These are phyloP conservation scores for Misopates orontium DNA, from an alignment of 257 asterid genomes.

Conservation along the genomic window DNA sequence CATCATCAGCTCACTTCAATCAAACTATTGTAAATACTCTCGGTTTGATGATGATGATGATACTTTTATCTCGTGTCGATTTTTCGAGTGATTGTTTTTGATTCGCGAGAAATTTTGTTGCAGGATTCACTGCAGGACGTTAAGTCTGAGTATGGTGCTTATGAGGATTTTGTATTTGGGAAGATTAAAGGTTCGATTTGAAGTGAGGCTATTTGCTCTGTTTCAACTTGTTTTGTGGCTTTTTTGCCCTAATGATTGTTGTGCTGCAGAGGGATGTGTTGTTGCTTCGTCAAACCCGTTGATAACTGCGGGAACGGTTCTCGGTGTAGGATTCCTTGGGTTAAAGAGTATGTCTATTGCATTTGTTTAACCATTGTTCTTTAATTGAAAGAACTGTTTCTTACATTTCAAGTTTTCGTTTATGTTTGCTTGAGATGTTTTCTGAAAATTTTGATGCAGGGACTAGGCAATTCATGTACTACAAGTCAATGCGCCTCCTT, in stretches of 20 bases:
- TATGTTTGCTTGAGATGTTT: slow-evolving; percentile 29
- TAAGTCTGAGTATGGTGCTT: slow-evolving; percentile 63
- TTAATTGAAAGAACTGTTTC: slow-evolving; percentile 6
- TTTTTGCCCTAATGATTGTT: slow-evolving; percentile 19
- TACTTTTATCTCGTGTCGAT: background rate
- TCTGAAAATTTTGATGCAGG: slow-evolving; percentile 46
- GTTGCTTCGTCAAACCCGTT: slow-evolving; percentile 69
- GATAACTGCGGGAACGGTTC: slow-evolving; percentile 59
- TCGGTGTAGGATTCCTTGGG: slow-evolving; percentile 68
- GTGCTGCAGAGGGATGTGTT: slow-evolving; percentile 66
- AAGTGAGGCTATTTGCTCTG: slow-evolving; percentile 20
- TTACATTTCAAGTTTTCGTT: slow-evolving; percentile 22
- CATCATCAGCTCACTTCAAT: slow-evolving; percentile 78
- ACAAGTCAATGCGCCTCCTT: slow-evolving; percentile 61
- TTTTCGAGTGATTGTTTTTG: too few species aligned
- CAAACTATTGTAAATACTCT: slow-evolving; percentile 64
- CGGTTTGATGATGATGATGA: slow-evolving; percentile 14
- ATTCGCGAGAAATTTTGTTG: slow-evolving; percentile 33
- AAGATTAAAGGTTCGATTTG: slow-evolving; percentile 69
- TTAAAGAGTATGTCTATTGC: slow-evolving; percentile 61
- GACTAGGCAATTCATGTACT: slow-evolving; percentile 71
- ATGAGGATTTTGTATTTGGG: slow-evolving; percentile 70
- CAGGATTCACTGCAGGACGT: slow-evolving; percentile 81
- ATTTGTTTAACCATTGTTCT: slow-evolving; percentile 1
- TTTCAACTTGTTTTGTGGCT: slow-evolving; percentile 2